Percentiles rank a stretch among this genome's conserved stretches.
phyloP scores from a whole-genome alignment of 2,329 filamentous ascomycete species.

The Fusarium sp. region DNA sequence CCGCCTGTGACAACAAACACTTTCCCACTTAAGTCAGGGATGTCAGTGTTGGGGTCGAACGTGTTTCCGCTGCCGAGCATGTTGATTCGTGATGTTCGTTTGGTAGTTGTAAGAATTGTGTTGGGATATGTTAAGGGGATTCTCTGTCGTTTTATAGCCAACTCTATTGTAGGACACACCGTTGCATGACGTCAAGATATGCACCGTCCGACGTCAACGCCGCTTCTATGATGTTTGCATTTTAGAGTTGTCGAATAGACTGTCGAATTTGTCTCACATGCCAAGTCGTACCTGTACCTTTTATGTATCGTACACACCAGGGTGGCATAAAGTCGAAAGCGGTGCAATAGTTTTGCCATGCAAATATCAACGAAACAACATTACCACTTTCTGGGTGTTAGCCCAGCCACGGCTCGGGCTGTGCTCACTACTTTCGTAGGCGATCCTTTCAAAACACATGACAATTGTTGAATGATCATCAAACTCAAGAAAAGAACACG shows the following conservation, averaged over 20 bases:
- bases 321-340: too few relatives aligned
- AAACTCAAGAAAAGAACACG: too few relatives aligned
- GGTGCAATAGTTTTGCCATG: too few relatives aligned
- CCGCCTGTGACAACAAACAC: conserved; percentile 17
- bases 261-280: background rate
- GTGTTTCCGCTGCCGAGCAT: conserved; percentile 11
- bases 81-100: background rate
- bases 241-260: background rate
- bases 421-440: too few relatives aligned
- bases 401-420: too few relatives aligned
- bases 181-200: conserved; percentile 9
- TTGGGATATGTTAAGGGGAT: too few relatives aligned
- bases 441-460: too few relatives aligned
- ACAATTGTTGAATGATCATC: too few relatives aligned
- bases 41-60: conserved; percentile 16
- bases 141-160: background rate
- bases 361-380: too few relatives aligned
- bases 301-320: too few relatives aligned
- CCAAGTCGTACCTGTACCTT: background rate
- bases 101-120: background rate
- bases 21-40: conserved; percentile 8
- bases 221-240: conserved; percentile 2
- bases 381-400: too few relatives aligned
- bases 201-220: too few relatives aligned
- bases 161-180: background rate